Evolutionary conservation across 2,329 filamentous ascomycete genomes (phyloP).

Genomic region (Fusarium sp.): DNA sequence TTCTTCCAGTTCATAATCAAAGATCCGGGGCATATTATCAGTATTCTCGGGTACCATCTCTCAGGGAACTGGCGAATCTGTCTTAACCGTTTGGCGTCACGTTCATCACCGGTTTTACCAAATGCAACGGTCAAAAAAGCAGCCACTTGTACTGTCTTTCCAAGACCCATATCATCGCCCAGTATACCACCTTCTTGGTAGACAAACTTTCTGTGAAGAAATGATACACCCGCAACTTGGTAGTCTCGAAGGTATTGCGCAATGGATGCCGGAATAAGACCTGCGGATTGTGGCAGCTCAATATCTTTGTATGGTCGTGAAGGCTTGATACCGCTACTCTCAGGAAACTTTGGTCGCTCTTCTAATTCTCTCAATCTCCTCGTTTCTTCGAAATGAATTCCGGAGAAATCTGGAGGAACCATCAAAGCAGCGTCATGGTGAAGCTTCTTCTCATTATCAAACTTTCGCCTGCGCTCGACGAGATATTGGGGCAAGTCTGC

Average conservation of each 20-base stretch:
- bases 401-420: slow-evolving; percentile 80
- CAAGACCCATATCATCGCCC: slow-evolving; percentile 96
- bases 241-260: slow-evolving; percentile 94
- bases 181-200: slow-evolving; percentile 91
- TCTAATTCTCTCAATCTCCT: slow-evolving; percentile 54
- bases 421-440: slow-evolving; percentile 76
- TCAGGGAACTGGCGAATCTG: slow-evolving; percentile 75
- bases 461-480: slow-evolving; percentile 75
- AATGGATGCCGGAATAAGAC: slow-evolving; percentile 86
- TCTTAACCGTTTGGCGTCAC: slow-evolving; percentile 87
- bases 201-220: slow-evolving; percentile 89
- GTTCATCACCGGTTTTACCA: slow-evolving; percentile 90
- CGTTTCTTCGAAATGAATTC: slow-evolving; percentile 74
- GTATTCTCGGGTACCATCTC: slow-evolving; percentile 78
- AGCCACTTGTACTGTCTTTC: slow-evolving; percentile 96
- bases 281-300: slow-evolving; percentile 77
- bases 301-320: slow-evolving; percentile 80
- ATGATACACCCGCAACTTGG: slow-evolving; percentile 85
- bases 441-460: slow-evolving; percentile 70
- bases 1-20: slow-evolving; percentile 92
- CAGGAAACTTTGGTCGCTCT: slow-evolving; percentile 76
- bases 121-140: slow-evolving; percentile 92
- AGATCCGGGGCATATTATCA: slow-evolving; percentile 90
- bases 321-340: slow-evolving; percentile 66
- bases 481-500: slow-evolving; percentile 67